phyloP scores from a whole-genome alignment of 805 yeast genomes.

The Sugiyamaella chiloensis region DNA sequence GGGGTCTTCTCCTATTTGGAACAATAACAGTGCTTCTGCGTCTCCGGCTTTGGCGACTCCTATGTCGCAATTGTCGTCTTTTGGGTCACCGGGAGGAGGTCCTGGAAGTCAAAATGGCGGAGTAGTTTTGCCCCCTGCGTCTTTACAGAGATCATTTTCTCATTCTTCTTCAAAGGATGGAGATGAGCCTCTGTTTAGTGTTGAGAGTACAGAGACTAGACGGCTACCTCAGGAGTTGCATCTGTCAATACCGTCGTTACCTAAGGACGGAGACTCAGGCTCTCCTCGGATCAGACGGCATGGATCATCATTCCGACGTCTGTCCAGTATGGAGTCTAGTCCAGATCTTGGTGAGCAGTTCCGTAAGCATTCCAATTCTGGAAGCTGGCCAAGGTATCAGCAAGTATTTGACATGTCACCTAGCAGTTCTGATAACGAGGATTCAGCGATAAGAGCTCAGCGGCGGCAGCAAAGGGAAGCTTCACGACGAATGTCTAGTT shows the following conservation, averaged over 20 bases:
- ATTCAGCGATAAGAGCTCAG: slow-evolving; percentile 39
- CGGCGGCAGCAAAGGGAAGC: slow-evolving; percentile 48
- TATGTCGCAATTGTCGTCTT: slow-evolving; percentile 3
- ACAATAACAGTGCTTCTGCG: neutral
- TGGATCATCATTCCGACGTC: slow-evolving; percentile 14
- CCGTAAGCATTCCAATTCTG: slow-evolving; percentile 14
- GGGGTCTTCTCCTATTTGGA: slow-evolving; percentile 1
- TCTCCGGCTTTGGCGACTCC: slow-evolving; percentile 4
- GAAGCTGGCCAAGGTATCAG: slow-evolving; percentile 7
- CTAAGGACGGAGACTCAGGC: slow-evolving; percentile 23
- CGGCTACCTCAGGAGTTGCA: slow-evolving; percentile 30
- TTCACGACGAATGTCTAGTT: slow-evolving; percentile 36
- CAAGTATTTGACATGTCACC: slow-evolving; percentile 37
- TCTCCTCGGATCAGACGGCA: slow-evolving; percentile 8
- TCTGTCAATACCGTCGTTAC: slow-evolving; percentile 23
- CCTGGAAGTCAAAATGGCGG: neutral
- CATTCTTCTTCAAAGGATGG: slow-evolving; percentile 8
- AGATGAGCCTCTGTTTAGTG: slow-evolving; percentile 39
- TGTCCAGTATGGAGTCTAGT: slow-evolving; percentile 24
- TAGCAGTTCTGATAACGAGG: slow-evolving; percentile 66
- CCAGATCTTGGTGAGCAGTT: slow-evolving; percentile 26
- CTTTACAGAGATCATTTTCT: neutral
- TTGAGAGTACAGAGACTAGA: slow-evolving; percentile 19
- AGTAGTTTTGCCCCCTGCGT: neutral
- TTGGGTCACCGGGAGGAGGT: slow-evolving; percentile 1